A percentile compares a stretch with the other conserved stretches of the same genome.
Evolutionary conservation across 1,139 yeast genomes (phyloP).

Genomic region (Hemisphaericaspora xylofermentans): DNA sequence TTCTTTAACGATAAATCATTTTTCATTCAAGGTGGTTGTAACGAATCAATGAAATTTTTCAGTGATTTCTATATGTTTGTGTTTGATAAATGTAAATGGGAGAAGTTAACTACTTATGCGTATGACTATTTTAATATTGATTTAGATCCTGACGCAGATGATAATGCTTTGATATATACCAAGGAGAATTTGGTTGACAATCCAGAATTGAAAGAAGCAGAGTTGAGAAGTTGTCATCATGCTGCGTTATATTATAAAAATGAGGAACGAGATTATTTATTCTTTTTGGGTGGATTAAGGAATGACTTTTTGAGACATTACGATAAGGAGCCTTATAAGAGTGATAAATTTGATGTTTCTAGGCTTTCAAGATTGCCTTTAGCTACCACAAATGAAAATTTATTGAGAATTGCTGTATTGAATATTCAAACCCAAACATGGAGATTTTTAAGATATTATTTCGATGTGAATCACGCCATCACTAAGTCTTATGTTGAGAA

Average conservation of each 20-base stretch:
- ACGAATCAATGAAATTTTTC: conserved; percentile 29
- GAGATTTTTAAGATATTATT: conserved; percentile 38
- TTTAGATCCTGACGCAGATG: conserved; percentile 30
- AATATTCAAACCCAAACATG: conserved; percentile 46
- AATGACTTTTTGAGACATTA: conserved; percentile 37
- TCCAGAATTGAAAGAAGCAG: conserved; percentile 41
- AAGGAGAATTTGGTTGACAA: conserved; percentile 25
- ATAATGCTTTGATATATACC: conserved; percentile 21
- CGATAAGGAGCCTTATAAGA: conserved; percentile 30
- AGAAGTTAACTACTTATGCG: conserved; percentile 30
- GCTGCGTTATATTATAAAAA: conserved; percentile 36
- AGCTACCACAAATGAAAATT: conserved; percentile 27
- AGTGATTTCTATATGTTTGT: conserved; percentile 36
- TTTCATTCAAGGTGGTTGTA: conserved; percentile 45
- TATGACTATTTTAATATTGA: conserved; percentile 36
- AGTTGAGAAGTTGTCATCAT: conserved; percentile 45
- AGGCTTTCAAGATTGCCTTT: conserved; percentile 33
- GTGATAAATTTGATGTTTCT: conserved; percentile 39
- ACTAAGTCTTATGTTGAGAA: conserved; percentile 23
- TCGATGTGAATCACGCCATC: conserved; percentile 29
- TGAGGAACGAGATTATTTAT: conserved; percentile 37
- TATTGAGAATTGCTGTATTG: conserved; percentile 36
- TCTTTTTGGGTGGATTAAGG: conserved; percentile 43
- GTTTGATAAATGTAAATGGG: conserved; percentile 40
- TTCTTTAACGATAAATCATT: conserved; percentile 32